Percentiles rank a stretch among this genome's conserved stretches.
Conservation (phyloP, 2,329 filamentous ascomycete species). For the Beauveria bassiana region DNA sequence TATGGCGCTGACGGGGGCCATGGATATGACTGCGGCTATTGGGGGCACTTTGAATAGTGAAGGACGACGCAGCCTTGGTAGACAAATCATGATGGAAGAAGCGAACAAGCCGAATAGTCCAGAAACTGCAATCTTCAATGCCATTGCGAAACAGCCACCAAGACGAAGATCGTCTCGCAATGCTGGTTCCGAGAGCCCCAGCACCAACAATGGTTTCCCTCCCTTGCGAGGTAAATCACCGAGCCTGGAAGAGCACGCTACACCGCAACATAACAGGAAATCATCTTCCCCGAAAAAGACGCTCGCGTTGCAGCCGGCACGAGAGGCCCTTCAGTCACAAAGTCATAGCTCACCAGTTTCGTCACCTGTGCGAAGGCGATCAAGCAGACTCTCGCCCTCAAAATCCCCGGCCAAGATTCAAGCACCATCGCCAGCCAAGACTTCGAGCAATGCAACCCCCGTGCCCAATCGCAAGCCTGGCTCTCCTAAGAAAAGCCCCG, state of each 20-base stretch:
- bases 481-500: not conserved
- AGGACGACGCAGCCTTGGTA: slow-evolving; percentile 33
- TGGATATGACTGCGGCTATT: slow-evolving; percentile 60
- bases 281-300: slow-evolving; percentile 18
- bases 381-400: slow-evolving; percentile 1
- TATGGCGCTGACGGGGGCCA: slow-evolving; percentile 55
- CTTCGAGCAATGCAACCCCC: not conserved
- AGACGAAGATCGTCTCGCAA: slow-evolving; percentile 23
- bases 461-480: not conserved
- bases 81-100: slow-evolving; percentile 52
- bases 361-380: not conserved
- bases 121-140: slow-evolving; percentile 28
- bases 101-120: slow-evolving; percentile 40
- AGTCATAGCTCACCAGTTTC: not conserved
- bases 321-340: not conserved
- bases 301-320: slow-evolving; percentile 29
- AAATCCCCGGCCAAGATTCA: not conserved
- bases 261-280: slow-evolving; percentile 13
- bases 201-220: slow-evolving; percentile 46
- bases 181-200: slow-evolving; percentile 1
- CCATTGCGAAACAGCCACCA: slow-evolving; percentile 18
- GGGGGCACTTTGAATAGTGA: slow-evolving; percentile 48
- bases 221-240: slow-evolving; percentile 38
- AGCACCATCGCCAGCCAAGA: not conserved
- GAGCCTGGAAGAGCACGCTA: not conserved